Percentiles rank a stretch among this genome's conserved stretches.
Conservation (phyloP, 2,329 filamentous ascomycete species). For the Cladorrhinum sp. region DNA sequence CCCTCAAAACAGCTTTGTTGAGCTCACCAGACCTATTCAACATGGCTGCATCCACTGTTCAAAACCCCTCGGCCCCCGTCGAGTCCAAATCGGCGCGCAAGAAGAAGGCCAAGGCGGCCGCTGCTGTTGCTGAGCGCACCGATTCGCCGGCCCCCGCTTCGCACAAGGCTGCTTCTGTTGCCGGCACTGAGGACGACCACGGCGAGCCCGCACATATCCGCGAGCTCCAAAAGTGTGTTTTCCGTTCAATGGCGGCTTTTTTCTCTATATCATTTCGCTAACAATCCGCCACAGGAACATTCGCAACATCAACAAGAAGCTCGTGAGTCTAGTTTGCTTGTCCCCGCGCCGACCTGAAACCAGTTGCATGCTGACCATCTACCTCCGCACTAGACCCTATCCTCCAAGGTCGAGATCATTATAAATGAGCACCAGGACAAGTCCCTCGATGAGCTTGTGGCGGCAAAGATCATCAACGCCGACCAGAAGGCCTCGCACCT, state of each 20-base stretch:
- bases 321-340: slow-evolving; percentile 57
- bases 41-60: slow-evolving; percentile 64
- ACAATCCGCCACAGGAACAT: slow-evolving; percentile 61
- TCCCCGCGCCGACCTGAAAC: neutral
- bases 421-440: slow-evolving; percentile 67
- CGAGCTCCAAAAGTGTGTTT: slow-evolving; percentile 80
- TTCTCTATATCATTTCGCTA: slow-evolving; percentile 14
- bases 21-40: slow-evolving; percentile 17
- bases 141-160: slow-evolving; percentile 54
- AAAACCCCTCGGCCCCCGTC: slow-evolving; percentile 59
- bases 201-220: slow-evolving; percentile 77
- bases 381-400: slow-evolving; percentile 53
- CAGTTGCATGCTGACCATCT: slow-evolving; percentile 5
- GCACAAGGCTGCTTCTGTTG: slow-evolving; percentile 48
- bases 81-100: slow-evolving; percentile 67
- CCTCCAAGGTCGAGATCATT: slow-evolving; percentile 68
- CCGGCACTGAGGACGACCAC: slow-evolving; percentile 55
- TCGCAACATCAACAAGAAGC: slow-evolving; percentile 90
- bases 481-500: slow-evolving; percentile 75
- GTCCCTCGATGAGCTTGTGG: slow-evolving; percentile 70
- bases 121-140: slow-evolving; percentile 39
- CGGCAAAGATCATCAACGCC: slow-evolving; percentile 69
- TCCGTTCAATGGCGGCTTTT: neutral
- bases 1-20: slow-evolving; percentile 5
- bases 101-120: slow-evolving; percentile 58